Evolutionary conservation across 148 eudicot species (phyloP).

Genomic region (Vaccinium myrtillus): DNA sequence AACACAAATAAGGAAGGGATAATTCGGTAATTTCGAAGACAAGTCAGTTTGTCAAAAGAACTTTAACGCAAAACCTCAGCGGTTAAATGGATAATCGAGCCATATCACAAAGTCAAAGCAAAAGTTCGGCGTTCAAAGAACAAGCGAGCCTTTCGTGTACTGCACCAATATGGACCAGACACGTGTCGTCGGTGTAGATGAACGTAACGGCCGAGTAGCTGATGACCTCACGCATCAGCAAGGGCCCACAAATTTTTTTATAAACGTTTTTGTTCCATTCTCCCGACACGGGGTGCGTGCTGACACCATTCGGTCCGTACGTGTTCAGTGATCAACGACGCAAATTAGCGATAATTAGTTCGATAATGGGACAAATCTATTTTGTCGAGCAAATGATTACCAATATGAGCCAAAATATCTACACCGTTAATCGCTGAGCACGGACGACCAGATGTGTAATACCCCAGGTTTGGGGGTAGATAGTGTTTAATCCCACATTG

Average conservation of each 20-base stretch:
- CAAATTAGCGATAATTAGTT: too few species aligned
- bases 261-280: not conserved
- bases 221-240: constrained; percentile 17
- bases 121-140: constrained; percentile 29
- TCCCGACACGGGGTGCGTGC: too few species aligned
- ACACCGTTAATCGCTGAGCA: too few species aligned
- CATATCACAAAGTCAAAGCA: constrained; percentile 18
- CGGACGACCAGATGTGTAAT: too few species aligned
- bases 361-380: too few species aligned
- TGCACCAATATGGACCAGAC: not conserved
- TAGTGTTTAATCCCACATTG: too few species aligned
- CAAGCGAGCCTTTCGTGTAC: not conserved
- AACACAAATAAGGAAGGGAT: not conserved
- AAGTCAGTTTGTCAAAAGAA: not conserved
- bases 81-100: not conserved
- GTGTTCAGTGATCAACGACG: too few species aligned
- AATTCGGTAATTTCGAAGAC: not conserved
- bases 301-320: too few species aligned
- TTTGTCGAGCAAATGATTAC: too few species aligned
- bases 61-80: not conserved
- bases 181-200: not conserved
- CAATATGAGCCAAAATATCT: too few species aligned
- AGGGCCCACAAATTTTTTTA: not conserved
- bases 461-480: too few species aligned
- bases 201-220: constrained; percentile 21